These are phyloP conservation scores for Hymenoscyphus occultus DNA, from an alignment of 2,329 filamentous ascomycete genomes.

Conservation along the genomic window DNA sequence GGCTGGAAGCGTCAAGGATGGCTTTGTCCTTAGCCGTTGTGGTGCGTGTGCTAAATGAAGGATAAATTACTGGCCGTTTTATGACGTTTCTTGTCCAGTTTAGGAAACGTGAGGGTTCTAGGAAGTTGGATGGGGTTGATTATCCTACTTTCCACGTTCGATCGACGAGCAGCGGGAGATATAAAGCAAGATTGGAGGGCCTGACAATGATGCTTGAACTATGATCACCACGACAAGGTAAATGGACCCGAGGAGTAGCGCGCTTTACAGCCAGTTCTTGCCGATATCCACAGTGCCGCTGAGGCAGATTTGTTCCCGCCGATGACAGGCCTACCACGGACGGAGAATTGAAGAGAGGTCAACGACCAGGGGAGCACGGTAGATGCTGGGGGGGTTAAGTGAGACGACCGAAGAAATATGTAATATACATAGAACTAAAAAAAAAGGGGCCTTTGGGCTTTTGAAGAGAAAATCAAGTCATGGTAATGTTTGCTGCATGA, in stretches of 20 bases:
- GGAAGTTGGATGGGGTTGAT: conserved; percentile 27
- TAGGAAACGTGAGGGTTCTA: conserved; percentile 25
- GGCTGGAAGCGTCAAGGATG: conserved; percentile 27
- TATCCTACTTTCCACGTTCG: conserved; percentile 34
- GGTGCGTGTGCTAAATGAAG: conserved; percentile 34
- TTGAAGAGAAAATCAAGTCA: conserved; percentile 16
- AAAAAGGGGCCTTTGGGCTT: conserved; percentile 14
- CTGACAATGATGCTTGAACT: conserved; percentile 30
- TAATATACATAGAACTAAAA: conserved; percentile 22
- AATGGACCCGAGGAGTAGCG: conserved; percentile 32
- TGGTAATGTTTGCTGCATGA: conserved; percentile 16
- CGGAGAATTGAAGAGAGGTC: conserved; percentile 26
- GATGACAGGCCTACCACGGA: conserved; percentile 21
- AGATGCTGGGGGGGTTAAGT: conserved; percentile 19
- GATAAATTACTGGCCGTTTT: conserved; percentile 33
- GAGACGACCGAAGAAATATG: conserved; percentile 24
- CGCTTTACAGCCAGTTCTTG: conserved; percentile 28
- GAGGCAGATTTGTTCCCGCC: conserved; percentile 24
- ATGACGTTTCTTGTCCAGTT: conserved; percentile 34
- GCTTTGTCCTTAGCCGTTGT: conserved; percentile 26
- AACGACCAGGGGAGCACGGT: conserved; percentile 31
- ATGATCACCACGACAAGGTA: conserved; percentile 34
- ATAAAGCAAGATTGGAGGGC: conserved; percentile 33
- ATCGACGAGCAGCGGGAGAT: conserved; percentile 35
- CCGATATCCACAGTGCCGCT: conserved; percentile 16